A percentile compares a stretch with the other conserved stretches of the same genome.
phyloP scores from a whole-genome alignment of 208 protist genomes.

The Crithidia expoeki region DNA sequence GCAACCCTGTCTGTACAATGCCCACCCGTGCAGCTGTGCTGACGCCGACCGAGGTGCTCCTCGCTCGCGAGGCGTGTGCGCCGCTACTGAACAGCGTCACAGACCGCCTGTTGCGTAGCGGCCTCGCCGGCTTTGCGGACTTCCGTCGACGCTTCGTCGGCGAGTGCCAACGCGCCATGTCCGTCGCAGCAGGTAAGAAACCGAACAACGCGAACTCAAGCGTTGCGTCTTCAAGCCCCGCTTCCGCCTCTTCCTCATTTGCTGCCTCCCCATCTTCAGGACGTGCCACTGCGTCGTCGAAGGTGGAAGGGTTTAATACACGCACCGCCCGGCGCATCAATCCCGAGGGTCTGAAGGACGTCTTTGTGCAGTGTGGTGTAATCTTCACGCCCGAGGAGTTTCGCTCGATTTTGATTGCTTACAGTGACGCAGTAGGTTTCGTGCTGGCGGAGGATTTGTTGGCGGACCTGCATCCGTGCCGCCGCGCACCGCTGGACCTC shows the following conservation, averaged over 20 bases:
- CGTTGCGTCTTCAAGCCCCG: not conserved
- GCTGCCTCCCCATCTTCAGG: not conserved
- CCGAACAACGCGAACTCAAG: not conserved
- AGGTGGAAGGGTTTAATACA: too few relatives aligned
- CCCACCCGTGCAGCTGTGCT: slow-evolving; percentile 17
- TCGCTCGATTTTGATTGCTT: slow-evolving; percentile 51
- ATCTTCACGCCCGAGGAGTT: slow-evolving; percentile 63
- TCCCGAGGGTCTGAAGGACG: slow-evolving; percentile 69
- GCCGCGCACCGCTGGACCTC: slow-evolving; percentile 5
- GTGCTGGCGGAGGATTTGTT: slow-evolving; percentile 53
- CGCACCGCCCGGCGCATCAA: slow-evolving; percentile 49
- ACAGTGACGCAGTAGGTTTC: slow-evolving; percentile 81
- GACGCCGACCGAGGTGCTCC: slow-evolving; percentile 44
- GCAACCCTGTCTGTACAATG: slow-evolving; percentile 18
- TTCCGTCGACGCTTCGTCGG: slow-evolving; percentile 40
- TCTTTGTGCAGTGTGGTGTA: slow-evolving; percentile 61
- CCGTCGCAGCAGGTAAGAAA: not conserved
- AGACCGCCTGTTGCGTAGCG: slow-evolving; percentile 72
- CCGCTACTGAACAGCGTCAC: slow-evolving; percentile 52
- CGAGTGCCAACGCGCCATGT: slow-evolving; percentile 39
- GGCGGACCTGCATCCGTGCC: slow-evolving; percentile 29
- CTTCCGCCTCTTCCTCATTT: not conserved
- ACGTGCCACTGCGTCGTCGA: too few relatives aligned
- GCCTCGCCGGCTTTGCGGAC: slow-evolving; percentile 57
- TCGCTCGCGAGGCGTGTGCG: slow-evolving; percentile 60